Evolutionary conservation across 2,329 filamentous ascomycete genomes (phyloP).

Genomic region (Neophaeococcomyces aloes): DNA sequence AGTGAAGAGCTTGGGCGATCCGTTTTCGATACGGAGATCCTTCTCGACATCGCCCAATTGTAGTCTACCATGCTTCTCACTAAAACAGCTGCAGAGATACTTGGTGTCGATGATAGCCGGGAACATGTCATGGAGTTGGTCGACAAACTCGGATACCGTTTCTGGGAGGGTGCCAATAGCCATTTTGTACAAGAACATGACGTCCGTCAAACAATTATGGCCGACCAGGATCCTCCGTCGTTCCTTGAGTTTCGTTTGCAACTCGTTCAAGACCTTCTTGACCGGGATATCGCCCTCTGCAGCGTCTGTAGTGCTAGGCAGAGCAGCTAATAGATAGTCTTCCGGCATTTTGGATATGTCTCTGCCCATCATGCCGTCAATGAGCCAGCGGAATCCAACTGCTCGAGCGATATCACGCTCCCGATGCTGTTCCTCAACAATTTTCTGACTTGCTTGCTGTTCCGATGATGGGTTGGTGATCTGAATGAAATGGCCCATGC

Average conservation of each 20-base stretch:
- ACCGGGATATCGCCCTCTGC: constrained; percentile 18
- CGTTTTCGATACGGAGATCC: constrained; percentile 29
- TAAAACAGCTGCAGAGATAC: constrained; percentile 44
- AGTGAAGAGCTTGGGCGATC: constrained; percentile 27
- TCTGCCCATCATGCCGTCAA: constrained; percentile 36
- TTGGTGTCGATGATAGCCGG: constrained; percentile 53
- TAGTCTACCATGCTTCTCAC: constrained; percentile 25
- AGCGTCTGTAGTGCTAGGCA: constrained; percentile 11
- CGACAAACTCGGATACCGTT: constrained; percentile 44
- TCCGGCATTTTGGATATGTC: constrained; percentile 29
- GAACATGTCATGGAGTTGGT: constrained; percentile 42
- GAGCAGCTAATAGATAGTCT: constrained; percentile 25
- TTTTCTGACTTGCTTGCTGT: constrained; percentile 25
- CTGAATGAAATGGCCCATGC: constrained; percentile 31
- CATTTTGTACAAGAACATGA: constrained; percentile 50
- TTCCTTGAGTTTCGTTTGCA: constrained; percentile 34
- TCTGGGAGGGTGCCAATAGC: constrained; percentile 51
- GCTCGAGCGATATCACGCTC: constrained; percentile 27
- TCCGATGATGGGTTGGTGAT: constrained; percentile 30
- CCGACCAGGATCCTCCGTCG: constrained; percentile 46
- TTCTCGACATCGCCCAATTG: constrained; percentile 42
- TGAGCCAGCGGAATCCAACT: constrained; percentile 37
- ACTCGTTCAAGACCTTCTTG: constrained; percentile 21
- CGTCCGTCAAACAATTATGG: constrained; percentile 53
- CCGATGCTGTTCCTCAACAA: constrained; percentile 20